A percentile compares a stretch with the other conserved stretches of the same genome.
These are phyloP conservation scores for Tuctoria greenei DNA, from an alignment of 176 grass and related monocot species.

Conservation along the genomic window DNA sequence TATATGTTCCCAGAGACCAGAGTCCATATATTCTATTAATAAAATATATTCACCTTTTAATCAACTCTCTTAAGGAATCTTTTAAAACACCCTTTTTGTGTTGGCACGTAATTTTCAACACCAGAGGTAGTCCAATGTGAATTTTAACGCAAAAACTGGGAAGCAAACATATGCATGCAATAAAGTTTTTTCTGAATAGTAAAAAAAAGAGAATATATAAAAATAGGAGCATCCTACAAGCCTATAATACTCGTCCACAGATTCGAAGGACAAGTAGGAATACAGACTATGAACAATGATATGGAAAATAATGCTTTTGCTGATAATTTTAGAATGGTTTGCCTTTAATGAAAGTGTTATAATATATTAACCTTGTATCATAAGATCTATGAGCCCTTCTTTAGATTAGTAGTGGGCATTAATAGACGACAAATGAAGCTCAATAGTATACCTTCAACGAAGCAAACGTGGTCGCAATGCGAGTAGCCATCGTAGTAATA, in stretches of 20 bases:
- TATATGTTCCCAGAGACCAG: no score
- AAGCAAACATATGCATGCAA: conserved; percentile 19
- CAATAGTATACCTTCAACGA: conserved; percentile 70
- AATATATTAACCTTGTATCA: background rate
- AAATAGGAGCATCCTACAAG: conserved; percentile 5
- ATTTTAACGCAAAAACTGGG: conserved; percentile 1
- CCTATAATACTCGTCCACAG: background rate
- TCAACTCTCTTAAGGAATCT: background rate
- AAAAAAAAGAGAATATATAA: conserved; percentile 14
- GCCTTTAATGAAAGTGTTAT: conserved; percentile 2
- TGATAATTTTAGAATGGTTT: background rate
- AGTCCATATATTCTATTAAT: no score
- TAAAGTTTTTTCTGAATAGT: background rate
- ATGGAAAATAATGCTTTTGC: conserved; percentile 18
- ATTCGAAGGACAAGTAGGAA: background rate
- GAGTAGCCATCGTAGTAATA: conserved; percentile 76
- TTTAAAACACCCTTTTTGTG: background rate
- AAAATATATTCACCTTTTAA: background rate
- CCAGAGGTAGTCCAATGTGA: background rate
- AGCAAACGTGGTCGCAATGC: conserved; percentile 83
- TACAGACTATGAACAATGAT: background rate
- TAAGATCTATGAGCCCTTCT: conserved; percentile 12
- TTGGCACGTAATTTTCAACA: background rate
- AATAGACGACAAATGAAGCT: conserved; percentile 30
- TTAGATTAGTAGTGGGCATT: conserved; percentile 3